These are phyloP conservation scores for Syzygium jambos DNA, from an alignment of 345 rosid species.

Conservation along the genomic window DNA sequence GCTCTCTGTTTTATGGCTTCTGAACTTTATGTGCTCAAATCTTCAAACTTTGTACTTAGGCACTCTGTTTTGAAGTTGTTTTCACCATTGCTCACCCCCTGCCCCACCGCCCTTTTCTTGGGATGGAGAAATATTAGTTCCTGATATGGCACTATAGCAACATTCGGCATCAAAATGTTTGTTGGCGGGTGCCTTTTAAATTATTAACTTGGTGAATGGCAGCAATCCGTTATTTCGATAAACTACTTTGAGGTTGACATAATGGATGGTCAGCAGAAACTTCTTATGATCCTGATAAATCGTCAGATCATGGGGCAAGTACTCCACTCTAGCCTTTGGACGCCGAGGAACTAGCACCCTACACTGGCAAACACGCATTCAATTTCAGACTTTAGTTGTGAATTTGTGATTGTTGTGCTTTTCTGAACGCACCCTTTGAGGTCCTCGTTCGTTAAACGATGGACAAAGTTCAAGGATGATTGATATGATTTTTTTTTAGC, in stretches of 20 bases:
- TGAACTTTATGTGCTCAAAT: neutral
- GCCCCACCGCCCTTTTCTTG: neutral
- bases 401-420: neutral
- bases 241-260: neutral
- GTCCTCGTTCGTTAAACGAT: neutral
- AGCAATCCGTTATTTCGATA: neutral
- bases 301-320: neutral
- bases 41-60: neutral
- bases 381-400: neutral
- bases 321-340: neutral
- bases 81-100: neutral
- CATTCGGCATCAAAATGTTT: neutral
- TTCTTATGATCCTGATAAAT: neutral
- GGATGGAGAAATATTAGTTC: neutral
- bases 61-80: neutral
- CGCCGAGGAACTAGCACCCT: neutral
- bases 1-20: neutral
- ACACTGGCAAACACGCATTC: neutral
- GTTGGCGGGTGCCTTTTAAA: neutral
- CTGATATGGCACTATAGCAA: neutral
- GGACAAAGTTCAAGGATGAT: neutral
- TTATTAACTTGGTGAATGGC: neutral
- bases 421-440: neutral
- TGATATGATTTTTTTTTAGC: neutral
- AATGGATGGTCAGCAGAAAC: neutral